Base-by-base conservation (phyloP, 768 basidiomycete species). In the Suillus placidus region DNA sequence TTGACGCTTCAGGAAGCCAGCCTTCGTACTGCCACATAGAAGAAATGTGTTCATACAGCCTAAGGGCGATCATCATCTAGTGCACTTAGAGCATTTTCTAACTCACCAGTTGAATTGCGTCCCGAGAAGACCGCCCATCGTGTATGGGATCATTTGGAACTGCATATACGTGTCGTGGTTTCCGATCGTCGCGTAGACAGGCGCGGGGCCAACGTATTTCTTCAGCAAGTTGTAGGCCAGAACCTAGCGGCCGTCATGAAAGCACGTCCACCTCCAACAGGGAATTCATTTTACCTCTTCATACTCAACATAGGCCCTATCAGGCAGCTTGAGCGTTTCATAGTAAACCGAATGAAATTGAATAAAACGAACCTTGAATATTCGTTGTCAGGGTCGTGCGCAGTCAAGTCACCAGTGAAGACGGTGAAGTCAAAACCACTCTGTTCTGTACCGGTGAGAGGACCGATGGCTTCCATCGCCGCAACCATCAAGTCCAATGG, bases 401-500 rank as follows among this genome's bases (percentile, higher is more conserved):
- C 82, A 30, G 91, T 90, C 54, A 92, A 73, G 71, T 93, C 91
- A 30, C 91, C 91, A 0, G 91, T 93, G 71, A 85, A 92, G 16
- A 92, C 45, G 0, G 84, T 84, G 76, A 85, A 91, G 38, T 83
- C 84, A 71, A 92, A 89, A 0, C 87, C 88, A 4, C 79, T 83
- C 0, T 81, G 76, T 67, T 84, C 68, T 9, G 91, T 91, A 10
- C 80, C 85, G 3, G 90, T 83, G 14, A 92, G 79, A 6, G 82
- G 81, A 9, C 89, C 91, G 60, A 93, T 90, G 0, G 89, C 83
- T 70, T 89, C 69, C 60, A 92, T 78, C 0, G 85, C 87, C 5
- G 91, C 78, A 62, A 87, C 71, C 13, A 78, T 80, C 20, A 92
- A 81, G 12, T 87, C 79, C 62, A 84, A 73, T 4, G 91, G 89